Conservation (phyloP, 2,329 filamentous ascomycete species). For the Nakataea oryzae region DNA sequence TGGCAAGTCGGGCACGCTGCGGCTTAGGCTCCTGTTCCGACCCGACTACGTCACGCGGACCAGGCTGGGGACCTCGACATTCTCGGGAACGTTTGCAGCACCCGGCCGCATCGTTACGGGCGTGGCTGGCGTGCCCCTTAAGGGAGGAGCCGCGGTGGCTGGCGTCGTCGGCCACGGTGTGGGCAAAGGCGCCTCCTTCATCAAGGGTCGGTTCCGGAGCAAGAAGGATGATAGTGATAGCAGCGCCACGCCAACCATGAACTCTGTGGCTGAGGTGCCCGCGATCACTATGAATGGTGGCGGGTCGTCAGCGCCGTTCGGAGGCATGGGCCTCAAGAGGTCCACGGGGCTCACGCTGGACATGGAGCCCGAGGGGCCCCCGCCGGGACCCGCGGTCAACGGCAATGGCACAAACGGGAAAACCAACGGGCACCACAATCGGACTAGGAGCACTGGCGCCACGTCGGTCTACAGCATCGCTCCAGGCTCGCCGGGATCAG, state of each 20-base stretch:
- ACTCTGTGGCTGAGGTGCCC: constrained; percentile 27
- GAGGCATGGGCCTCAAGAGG: constrained; percentile 25
- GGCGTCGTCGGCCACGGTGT: constrained; percentile 67
- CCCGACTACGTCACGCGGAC: constrained; percentile 82
- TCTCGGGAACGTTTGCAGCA: constrained; percentile 78
- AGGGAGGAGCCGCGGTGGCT: constrained; percentile 72
- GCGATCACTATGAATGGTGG: constrained; percentile 31
- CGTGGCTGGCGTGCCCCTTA: constrained; percentile 81
- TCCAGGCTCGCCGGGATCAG: constrained; percentile 46
- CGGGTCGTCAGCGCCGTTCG: constrained; percentile 18
- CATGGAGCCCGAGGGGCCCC: constrained; percentile 15
- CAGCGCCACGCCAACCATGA: constrained; percentile 15
- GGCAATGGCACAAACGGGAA: constrained; percentile 11
- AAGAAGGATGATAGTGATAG: constrained; percentile 46
- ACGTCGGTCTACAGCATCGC: constrained; percentile 58
- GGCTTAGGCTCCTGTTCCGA: constrained; percentile 81
- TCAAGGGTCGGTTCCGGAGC: constrained; percentile 72
- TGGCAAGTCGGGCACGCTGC: constrained; percentile 78
- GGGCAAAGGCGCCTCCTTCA: constrained; percentile 80
- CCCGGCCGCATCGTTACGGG: constrained; percentile 81
- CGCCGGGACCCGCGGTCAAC: constrained; percentile 22
- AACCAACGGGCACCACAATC: constrained; percentile 25
- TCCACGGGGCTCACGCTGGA: constrained; percentile 25
- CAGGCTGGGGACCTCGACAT: constrained; percentile 84
- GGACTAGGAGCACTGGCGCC: constrained; percentile 49